These are phyloP conservation scores for Acarospora socialis DNA, from an alignment of 2,329 filamentous ascomycete species.

Conservation along the genomic window DNA sequence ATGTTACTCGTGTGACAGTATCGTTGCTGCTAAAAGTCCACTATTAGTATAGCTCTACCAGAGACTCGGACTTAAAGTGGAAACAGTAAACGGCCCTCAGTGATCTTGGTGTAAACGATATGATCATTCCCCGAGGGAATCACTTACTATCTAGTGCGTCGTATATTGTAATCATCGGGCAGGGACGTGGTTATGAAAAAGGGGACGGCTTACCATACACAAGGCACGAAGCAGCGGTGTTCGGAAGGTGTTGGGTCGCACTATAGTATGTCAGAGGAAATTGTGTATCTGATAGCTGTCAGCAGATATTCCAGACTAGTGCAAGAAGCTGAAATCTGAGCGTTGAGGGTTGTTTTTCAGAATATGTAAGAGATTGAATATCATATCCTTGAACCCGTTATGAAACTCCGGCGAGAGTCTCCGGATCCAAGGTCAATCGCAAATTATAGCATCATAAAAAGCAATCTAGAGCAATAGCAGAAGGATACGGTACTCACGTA, in stretches of 20 bases:
- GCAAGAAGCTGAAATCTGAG: slow-evolving; percentile 8
- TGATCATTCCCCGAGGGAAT: slow-evolving; percentile 44
- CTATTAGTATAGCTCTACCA: too few species aligned
- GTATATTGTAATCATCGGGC: slow-evolving; percentile 51
- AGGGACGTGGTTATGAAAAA: slow-evolving; percentile 10
- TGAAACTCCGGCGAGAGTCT: slow-evolving; percentile 82
- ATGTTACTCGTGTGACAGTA: too few species aligned
- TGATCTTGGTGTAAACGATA: slow-evolving; percentile 52
- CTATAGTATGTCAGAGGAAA: background rate
- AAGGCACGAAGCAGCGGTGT: background rate
- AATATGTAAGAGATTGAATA: slow-evolving; percentile 99
- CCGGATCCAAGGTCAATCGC: slow-evolving; percentile 83
- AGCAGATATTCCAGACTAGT: slow-evolving; percentile 3
- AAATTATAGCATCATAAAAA: slow-evolving; percentile 91
- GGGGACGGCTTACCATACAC: background rate
- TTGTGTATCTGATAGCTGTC: slow-evolving; percentile 3
- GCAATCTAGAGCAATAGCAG: too few species aligned
- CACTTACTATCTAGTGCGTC: slow-evolving; percentile 56
- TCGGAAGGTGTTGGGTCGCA: background rate
- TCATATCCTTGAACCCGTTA: slow-evolving; percentile 64
- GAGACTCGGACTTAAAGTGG: slow-evolving; percentile 11
- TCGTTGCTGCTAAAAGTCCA: too few species aligned
- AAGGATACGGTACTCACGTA: too few species aligned
- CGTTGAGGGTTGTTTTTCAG: slow-evolving; percentile 42
- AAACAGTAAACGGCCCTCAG: slow-evolving; percentile 36